Evolutionary conservation across 2,329 filamentous ascomycete species (phyloP).

Genomic region (Verticillium klebahnii): DNA sequence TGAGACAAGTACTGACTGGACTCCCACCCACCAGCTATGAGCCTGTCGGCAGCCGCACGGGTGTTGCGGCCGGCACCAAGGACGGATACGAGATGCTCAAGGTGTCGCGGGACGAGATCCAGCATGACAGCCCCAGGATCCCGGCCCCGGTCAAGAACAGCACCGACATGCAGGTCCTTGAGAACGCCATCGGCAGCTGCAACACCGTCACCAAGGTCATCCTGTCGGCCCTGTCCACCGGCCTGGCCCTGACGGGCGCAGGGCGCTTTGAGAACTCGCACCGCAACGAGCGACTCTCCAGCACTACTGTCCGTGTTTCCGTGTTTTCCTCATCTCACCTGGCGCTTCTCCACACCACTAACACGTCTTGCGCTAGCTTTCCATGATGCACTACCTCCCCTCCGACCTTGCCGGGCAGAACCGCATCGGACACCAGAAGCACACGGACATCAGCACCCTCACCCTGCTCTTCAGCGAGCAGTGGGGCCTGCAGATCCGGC

Average conservation of each 20-base stretch:
- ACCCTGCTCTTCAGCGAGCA: constrained; percentile 52
- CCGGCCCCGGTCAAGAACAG: constrained; percentile 44
- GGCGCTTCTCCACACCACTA: background rate
- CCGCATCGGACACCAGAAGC: constrained; percentile 49
- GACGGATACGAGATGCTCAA: constrained; percentile 52
- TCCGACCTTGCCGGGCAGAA: constrained; percentile 33
- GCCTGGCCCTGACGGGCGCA: constrained; percentile 37
- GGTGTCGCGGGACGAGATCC: constrained; percentile 46
- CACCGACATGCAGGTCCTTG: constrained; percentile 40
- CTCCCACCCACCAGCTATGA: constrained; percentile 32
- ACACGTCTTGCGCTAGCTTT: constrained; percentile 22
- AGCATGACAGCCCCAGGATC: constrained; percentile 39
- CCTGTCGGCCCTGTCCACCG: constrained; percentile 44
- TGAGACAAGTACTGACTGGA: background rate
- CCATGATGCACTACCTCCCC: constrained; percentile 51
- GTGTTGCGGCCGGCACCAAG: constrained; percentile 40
- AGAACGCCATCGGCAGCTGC: constrained; percentile 44
- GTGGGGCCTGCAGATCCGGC: constrained; percentile 53
- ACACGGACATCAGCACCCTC: constrained; percentile 52
- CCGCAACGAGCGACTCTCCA: constrained; percentile 44
- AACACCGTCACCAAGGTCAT: constrained; percentile 48
- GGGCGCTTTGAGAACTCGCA: constrained; percentile 45
- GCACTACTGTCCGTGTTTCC: constrained; percentile 27
- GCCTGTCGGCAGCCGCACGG: constrained; percentile 42
- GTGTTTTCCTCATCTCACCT: background rate